Percentiles rank a stretch among this genome's conserved stretches.
phyloP scores from a whole-genome alignment of 805 yeast species.

The Scheffersomyces stipitis region DNA sequence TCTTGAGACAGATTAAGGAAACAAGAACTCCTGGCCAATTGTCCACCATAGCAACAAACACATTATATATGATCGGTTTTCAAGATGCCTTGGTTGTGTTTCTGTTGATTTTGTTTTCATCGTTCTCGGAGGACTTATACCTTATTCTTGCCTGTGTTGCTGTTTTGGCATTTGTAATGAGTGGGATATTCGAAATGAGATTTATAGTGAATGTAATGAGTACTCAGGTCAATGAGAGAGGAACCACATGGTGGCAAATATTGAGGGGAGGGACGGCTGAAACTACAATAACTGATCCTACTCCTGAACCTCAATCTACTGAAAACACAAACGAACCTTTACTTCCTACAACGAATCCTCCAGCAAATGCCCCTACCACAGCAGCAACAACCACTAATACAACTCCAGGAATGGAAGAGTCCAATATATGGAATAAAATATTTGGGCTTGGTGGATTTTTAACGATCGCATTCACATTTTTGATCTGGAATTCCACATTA shows the following conservation, averaged over 20 bases:
- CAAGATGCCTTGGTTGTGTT: conserved; percentile 74
- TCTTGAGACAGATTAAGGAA: conserved; percentile 67
- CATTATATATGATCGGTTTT: conserved; percentile 61
- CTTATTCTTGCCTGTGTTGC: conserved; percentile 70
- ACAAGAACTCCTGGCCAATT: conserved; percentile 79
- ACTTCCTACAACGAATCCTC: conserved; percentile 31
- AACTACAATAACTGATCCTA: conserved; percentile 7
- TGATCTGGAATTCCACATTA: conserved; percentile 53
- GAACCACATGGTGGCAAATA: conserved; percentile 64
- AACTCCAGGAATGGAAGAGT: conserved; percentile 16
- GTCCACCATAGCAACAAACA: conserved; percentile 56
- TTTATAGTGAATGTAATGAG: conserved; percentile 66
- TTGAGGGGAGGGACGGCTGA: conserved; percentile 55
- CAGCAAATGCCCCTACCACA: conserved; percentile 42
- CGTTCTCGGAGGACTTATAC: conserved; percentile 55
- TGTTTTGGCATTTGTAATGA: conserved; percentile 65
- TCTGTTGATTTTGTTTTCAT: conserved; percentile 58
- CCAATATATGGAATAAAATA: conserved; percentile 21
- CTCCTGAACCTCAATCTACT: conserved; percentile 19
- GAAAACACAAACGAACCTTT: conserved; percentile 46
- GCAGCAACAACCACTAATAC: conserved; percentile 8
- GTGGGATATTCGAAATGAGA: conserved; percentile 73
- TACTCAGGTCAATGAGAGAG: conserved; percentile 72
- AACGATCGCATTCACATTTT: conserved; percentile 43
- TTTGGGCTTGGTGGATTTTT: conserved; percentile 27